Evolutionary conservation across 495 filamentous ascomycete species (phyloP).

Genomic region (Penicillium argentinense): DNA sequence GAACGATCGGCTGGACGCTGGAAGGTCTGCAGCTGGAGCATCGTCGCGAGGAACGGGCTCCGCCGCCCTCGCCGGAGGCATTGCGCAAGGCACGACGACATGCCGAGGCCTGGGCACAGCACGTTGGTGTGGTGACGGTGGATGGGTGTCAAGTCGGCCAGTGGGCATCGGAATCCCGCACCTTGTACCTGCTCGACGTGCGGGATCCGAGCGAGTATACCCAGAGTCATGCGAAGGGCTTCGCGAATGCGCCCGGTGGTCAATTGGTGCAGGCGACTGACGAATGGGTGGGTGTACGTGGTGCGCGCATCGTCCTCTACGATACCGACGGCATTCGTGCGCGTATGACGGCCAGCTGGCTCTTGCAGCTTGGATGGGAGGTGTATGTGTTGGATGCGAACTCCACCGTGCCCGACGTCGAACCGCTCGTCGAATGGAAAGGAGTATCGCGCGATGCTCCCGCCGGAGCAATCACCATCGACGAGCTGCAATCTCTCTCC

Average conservation of each 20-base stretch:
- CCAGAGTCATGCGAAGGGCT: slow-evolving; percentile 14
- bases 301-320: slow-evolving; percentile 25
- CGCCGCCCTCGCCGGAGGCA: slow-evolving; percentile 15
- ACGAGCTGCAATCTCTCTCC: slow-evolving; percentile 3
- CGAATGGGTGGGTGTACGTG: slow-evolving; percentile 28
- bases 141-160: background rate
- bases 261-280: slow-evolving; percentile 30
- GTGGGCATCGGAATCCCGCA: slow-evolving; percentile 11
- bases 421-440: no score
- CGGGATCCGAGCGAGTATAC: slow-evolving; percentile 26
- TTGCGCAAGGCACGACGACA: slow-evolving; percentile 11
- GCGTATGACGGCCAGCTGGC: slow-evolving; percentile 27
- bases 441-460: no score
- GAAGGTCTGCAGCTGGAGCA: slow-evolving; percentile 23
- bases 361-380: slow-evolving; percentile 29
- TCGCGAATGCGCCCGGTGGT: slow-evolving; percentile 28
- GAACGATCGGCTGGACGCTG: slow-evolving; percentile 30
- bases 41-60: slow-evolving; percentile 7
- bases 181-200: slow-evolving; percentile 25
- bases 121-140: slow-evolving; percentile 14
- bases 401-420: slow-evolving; percentile 2
- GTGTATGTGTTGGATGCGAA: slow-evolving; percentile 18
- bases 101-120: slow-evolving; percentile 18
- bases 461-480: slow-evolving; percentile 7
- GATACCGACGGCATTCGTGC: slow-evolving; percentile 26